Conservation (phyloP, 805 yeast genomes). For the Candida krabiensis region DNA sequence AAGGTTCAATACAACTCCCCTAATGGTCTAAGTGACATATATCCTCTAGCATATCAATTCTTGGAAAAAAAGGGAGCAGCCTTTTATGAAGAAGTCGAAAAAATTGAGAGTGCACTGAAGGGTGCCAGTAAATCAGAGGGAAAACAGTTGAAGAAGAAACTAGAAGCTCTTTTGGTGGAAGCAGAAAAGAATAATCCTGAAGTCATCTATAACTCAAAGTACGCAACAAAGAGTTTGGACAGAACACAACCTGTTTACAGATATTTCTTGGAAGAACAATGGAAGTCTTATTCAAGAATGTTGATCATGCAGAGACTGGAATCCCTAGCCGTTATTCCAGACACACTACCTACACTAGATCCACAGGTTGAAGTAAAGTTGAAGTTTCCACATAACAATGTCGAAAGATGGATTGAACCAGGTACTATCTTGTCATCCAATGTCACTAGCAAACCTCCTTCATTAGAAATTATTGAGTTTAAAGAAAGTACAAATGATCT, state of each 20-base stretch:
- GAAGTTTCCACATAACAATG: constrained; percentile 69
- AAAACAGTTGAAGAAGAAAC: constrained; percentile 18
- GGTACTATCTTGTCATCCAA: constrained; percentile 73
- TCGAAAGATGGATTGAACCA: constrained; percentile 73
- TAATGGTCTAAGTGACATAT: constrained; percentile 66
- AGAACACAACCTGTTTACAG: constrained; percentile 79
- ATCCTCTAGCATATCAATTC: constrained; percentile 63
- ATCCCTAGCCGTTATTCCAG: constrained; percentile 82
- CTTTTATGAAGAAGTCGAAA: constrained; percentile 40
- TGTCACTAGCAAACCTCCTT: constrained; percentile 76
- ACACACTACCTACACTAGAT: constrained; percentile 84
- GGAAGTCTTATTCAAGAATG: constrained; percentile 74
- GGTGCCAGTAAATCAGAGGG: constrained; percentile 22
- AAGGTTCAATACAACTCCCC: constrained; percentile 66
- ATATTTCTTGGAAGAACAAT: constrained; percentile 60
- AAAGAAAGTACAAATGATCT: constrained; percentile 49
- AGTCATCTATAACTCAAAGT: constrained; percentile 66
- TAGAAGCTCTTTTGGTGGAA: constrained; percentile 40
- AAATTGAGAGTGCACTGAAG: constrained; percentile 31
- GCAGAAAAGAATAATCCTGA: constrained; percentile 85
- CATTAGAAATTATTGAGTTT: constrained; percentile 72
- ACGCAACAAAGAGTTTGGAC: constrained; percentile 52
- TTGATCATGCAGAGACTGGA: constrained; percentile 90
- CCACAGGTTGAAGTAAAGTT: constrained; percentile 77
- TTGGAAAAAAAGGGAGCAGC: constrained; percentile 48